Evolutionary conservation across 2,329 filamentous ascomycete species (phyloP), one percentile per base, ranked within the genome.

Genomic region (Nemania sp.): DNA sequence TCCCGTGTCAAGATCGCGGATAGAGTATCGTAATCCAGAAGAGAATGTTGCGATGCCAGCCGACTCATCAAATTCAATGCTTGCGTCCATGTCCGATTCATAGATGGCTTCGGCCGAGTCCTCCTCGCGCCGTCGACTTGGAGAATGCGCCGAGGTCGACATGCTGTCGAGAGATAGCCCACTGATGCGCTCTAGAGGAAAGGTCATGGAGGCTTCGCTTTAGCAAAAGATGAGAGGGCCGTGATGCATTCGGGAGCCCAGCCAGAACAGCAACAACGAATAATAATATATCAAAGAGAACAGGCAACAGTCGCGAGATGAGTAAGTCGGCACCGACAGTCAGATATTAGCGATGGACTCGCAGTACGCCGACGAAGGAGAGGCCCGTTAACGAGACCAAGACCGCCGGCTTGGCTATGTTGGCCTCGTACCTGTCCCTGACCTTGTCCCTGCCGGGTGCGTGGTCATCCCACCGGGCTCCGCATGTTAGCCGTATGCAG

Each of bases 91-190:
- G 42, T 64, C 66, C 17, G 61, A 63, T 37, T 63, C 61, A 36
- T 57, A 54, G 14, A 60, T 46, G 12, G 45, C 55, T 17, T 66
- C 64, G 31, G 33, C 46, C 14, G 37, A 51, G 33, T 58, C 49
- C 56, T 61, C 65, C 52, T 57, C 63, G 33, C 62, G 64, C 58
- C 62, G 61, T 34, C 62, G 69, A 52, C 61, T 63, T 26, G 68
- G 67, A 36, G 68, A 61, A 47, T 65, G 67, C n/a, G 69, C 69
- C 26, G 62, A 65, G 26, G 70, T 65, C 48, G 73, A 65, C 70
- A 75, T 75, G 55, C 64, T 69, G 57, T 67, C 69, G 17, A 77
- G 65, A 44, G 73, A 75, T 65, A 77, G 74, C 66, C 68, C 67
- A 63, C 70, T 72, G 60, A 78, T 68, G 49, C 61, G 59, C 51